Conservation (phyloP, 306 rosid genomes). For the Mimosa pudica region DNA sequence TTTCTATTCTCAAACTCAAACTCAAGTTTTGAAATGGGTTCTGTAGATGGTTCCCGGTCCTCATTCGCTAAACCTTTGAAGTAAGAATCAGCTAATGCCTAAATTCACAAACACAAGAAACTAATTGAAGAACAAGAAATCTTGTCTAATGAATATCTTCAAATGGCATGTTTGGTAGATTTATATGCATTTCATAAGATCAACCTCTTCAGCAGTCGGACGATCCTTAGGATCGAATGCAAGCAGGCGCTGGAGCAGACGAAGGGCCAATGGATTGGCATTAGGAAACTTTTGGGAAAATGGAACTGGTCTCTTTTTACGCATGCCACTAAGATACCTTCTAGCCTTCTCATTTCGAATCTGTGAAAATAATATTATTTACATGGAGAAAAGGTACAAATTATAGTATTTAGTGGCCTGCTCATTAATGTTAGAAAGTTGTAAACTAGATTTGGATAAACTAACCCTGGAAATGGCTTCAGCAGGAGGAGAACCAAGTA, state of each 20-base stretch:
- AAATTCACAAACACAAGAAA: slow-evolving; percentile 38
- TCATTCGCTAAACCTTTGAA: slow-evolving; percentile 75
- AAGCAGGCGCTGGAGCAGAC: slow-evolving; percentile 71
- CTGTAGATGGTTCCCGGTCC: slow-evolving; percentile 90
- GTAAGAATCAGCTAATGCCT: slow-evolving; percentile 91
- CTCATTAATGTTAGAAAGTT: slow-evolving; percentile 33
- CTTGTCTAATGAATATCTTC: slow-evolving; percentile 8
- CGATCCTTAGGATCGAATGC: slow-evolving; percentile 98
- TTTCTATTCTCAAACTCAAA: slow-evolving; percentile 96
- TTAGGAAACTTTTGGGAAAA: slow-evolving; percentile 80
- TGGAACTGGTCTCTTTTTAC: slow-evolving; percentile 83
- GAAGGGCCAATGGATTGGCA: slow-evolving; percentile 83
- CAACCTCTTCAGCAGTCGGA: slow-evolving; percentile 90
- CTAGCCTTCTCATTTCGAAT: slow-evolving; percentile 98
- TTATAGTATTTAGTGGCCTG: background rate
- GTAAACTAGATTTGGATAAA: slow-evolving; percentile 33
- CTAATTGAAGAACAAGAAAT: slow-evolving; percentile 21
- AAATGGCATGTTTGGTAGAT: slow-evolving; percentile 18
- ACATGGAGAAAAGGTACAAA: slow-evolving; percentile 5
- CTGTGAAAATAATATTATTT: slow-evolving; percentile 48
- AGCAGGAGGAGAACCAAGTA: slow-evolving; percentile 90
- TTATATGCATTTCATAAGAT: slow-evolving; percentile 23
- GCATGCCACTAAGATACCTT: slow-evolving; percentile 86
- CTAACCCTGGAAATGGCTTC: slow-evolving; percentile 92
- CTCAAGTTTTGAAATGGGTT: slow-evolving; percentile 95